phyloP scores from a whole-genome alignment of 208 protist genomes.

The Leptomonas pyrrhocoris region DNA sequence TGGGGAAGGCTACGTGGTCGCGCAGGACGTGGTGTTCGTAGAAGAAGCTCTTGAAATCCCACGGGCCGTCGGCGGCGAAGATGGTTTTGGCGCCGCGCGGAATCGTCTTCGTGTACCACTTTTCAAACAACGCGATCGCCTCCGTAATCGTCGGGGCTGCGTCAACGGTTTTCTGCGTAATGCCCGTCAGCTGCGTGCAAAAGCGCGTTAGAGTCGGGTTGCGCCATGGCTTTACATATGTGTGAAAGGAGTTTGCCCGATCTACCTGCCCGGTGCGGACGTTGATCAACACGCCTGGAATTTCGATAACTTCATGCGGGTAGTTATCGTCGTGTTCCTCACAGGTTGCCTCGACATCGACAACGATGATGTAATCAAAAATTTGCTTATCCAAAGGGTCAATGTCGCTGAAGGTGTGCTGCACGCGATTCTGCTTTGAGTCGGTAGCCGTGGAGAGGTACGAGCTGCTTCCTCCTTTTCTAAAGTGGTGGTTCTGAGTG shows the following conservation, averaged over 20 bases:
- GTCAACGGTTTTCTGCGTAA: slow-evolving; percentile 92
- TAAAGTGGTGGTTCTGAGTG: slow-evolving; percentile 1
- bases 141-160: slow-evolving; percentile 63
- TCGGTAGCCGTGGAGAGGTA: slow-evolving; percentile 39
- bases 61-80: slow-evolving; percentile 88
- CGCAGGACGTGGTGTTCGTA: slow-evolving; percentile 76
- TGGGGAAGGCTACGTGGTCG: slow-evolving; percentile 76
- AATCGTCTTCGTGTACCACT: slow-evolving; percentile 82
- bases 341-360: slow-evolving; percentile 93
- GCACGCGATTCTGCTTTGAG: slow-evolving; percentile 25
- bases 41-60: slow-evolving; percentile 88
- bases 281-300: slow-evolving; percentile 91
- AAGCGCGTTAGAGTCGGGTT: slow-evolving; percentile 90
- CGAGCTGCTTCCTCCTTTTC: slow-evolving; percentile 23
- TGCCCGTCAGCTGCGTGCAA: slow-evolving; percentile 95
- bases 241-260: slow-evolving; percentile 79
- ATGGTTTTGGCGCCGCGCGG: slow-evolving; percentile 70
- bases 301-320: slow-evolving; percentile 96
- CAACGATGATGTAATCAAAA: slow-evolving; percentile 94
- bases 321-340: slow-evolving; percentile 65
- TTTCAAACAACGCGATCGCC: slow-evolving; percentile 73
- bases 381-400: slow-evolving; percentile 82
- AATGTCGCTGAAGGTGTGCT: slow-evolving; percentile 53
- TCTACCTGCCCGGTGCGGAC: slow-evolving; percentile 72
- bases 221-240: slow-evolving; percentile 88